Base-by-base conservation (phyloP, 331 rosid genomes). In the Rosa hybrid region DNA sequence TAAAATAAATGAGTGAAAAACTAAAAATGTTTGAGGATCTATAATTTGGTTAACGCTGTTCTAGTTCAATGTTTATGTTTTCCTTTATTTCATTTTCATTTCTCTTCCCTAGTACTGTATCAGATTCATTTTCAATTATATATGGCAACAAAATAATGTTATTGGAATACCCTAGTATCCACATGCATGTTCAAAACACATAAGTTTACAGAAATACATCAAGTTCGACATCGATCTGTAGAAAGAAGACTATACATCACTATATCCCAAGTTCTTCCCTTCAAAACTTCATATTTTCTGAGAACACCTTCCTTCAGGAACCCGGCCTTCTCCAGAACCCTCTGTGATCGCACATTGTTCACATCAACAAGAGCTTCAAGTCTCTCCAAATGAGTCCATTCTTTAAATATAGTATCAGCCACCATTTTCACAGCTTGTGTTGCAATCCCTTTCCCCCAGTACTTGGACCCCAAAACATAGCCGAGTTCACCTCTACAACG, bases 321-420 rank as follows among this genome's bases (percentile, higher is more conserved):
- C 50, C 97, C 93, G 34, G 81, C 87, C 81, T 91, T 92, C 73
- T 88, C 86, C 25, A 94, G 20, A 18, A 90, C 92, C 51, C 81
- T 88, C 50, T 89, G 89, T 30, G 96, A 94, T 1, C 85, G 90
- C 76, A 76, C 54, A 75, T 92, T 94, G 11, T 88, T 79, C 2
- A 86, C 93, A 81, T 92, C 97, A 67, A 91, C 94, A 1, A 90
- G 48, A 80, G 97, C 97, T 76, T 92, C 98, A 62, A 94, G 39
- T 68, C 98, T 90, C 79, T 82, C 97, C 89, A 94, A 62, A 18
- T 85, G 54, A 27, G 86, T 68, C 67, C 86, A 76, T 20, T 89
- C 97, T 6, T 6, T 67, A 17, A 94, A 90, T 10, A 81, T 84
- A 30, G 41, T 74, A 75, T 80, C 80, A n/a, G 75, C 81, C 62